Percentiles rank a stretch among this genome's conserved stretches.
These are phyloP conservation scores for Stylonectria norvegica DNA, from an alignment of 2,329 filamentous ascomycete genomes.

Conservation along the genomic window DNA sequence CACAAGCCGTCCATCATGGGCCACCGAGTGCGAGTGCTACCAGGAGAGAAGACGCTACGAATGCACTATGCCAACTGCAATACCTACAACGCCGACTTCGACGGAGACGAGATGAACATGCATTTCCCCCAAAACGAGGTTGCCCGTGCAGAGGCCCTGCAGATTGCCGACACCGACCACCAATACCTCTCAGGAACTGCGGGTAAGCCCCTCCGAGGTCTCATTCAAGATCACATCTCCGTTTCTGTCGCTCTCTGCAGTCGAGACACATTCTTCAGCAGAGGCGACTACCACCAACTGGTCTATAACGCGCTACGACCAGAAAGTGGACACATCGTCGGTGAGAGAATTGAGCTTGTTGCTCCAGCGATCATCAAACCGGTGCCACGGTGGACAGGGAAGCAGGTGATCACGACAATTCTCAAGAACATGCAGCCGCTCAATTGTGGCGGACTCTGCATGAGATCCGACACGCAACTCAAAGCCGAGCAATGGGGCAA, in stretches of 20 bases:
- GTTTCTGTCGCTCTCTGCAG: conserved; percentile 89
- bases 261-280: conserved; percentile 85
- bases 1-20: conserved; percentile 99
- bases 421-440: conserved; percentile 85
- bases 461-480: conserved; percentile 76
- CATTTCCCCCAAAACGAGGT: conserved; percentile 98
- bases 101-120: conserved; percentile 81
- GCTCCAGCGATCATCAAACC: conserved; percentile 81
- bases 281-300: conserved; percentile 88
- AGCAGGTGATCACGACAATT: conserved; percentile 91
- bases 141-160: conserved; percentile 85
- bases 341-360: conserved; percentile 76
- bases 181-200: conserved; percentile 94
- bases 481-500: conserved; percentile 75
- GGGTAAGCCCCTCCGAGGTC: conserved; percentile 86
- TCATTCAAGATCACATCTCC: conserved; percentile 98
- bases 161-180: conserved; percentile 93
- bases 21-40: conserved; percentile 85
- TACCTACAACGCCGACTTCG: conserved; percentile 80
- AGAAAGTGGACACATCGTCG: conserved; percentile 82
- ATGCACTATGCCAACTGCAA: conserved; percentile 99
- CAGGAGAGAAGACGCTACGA: conserved; percentile 93
- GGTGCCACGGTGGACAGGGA: conserved; percentile 83
- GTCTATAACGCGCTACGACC: conserved; percentile 86
- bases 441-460: conserved; percentile 71